Base-by-base conservation (phyloP, 1,284 basidiomycete species). In the Omphalotus olearius region DNA sequence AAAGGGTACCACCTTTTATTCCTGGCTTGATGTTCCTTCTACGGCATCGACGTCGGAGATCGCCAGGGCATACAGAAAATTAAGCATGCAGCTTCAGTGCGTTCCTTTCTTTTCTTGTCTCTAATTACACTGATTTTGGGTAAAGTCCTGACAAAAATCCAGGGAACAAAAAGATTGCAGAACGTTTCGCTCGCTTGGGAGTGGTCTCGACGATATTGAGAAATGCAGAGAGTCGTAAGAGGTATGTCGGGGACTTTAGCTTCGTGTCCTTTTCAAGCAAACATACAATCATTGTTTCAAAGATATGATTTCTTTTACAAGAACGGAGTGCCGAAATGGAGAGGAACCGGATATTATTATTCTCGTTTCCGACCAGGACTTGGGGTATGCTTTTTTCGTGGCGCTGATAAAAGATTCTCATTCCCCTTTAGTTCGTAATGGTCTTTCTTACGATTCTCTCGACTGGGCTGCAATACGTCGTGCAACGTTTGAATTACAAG, bases 261-360 rank as follows among this genome's bases (percentile, higher is more conserved):
- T 11, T 1, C 14, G 16, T 30, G 37, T 9, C 16, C 18, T 28
- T 5, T 23, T 25, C 17, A 18, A 6, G 36, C 20, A 23, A 23
- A 23, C 23, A n/a, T n/a, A n/a, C n/a, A n/a, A n/a, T 23, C 3
- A 23, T 14, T 6, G 17, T 18, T 43, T 16, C 37, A 18, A 54
- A 88, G 88, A 57, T 93, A 93, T 59, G 88, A 94, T 68, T 92
- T 91, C 70, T 94, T 93, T 75, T 88, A 88, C 72, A 91, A 92
- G 68, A 92, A 93, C 56, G 91, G 91, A 35, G 91, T 94, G 4
- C 91, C 91, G 0, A 88, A 78, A 63, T 94, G 91, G 91, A 77
- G 91, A 61, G 91, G 87, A 13, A 91, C 85, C 20, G 84, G 83
- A 43, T 96, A 97, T 68, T 96, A 95, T 68, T 97, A 97, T 69